These are phyloP conservation scores for Mucor piriformis DNA, from an alignment of 371 early-diverging fungal species.

Conservation along the genomic window DNA sequence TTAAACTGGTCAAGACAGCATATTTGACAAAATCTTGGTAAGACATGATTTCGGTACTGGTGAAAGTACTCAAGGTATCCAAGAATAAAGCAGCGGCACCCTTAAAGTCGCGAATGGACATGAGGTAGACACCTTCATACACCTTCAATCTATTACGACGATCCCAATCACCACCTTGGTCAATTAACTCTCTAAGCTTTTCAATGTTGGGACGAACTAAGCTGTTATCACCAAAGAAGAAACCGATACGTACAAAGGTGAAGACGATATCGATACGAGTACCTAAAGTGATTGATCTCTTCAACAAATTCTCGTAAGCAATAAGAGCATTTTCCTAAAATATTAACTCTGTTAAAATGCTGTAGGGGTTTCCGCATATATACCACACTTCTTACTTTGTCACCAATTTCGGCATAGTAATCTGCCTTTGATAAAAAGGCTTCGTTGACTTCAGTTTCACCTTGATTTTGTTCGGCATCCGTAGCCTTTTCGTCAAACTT, in stretches of 20 bases:
- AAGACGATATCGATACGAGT: conserved; percentile 93
- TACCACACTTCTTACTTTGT: conserved; percentile 62
- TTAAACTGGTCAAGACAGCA: conserved; percentile 86
- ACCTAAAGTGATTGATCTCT: conserved; percentile 89
- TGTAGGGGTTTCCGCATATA: too few relatives aligned
- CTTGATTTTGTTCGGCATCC: conserved; percentile 90
- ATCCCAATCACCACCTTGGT: conserved; percentile 99
- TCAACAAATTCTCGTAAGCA: conserved; percentile 81
- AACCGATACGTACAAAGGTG: conserved; percentile 90
- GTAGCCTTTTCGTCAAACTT: conserved; percentile 81
- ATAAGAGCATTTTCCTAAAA: conserved; percentile 81
- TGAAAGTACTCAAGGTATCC: conserved; percentile 97
- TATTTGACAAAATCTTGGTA: conserved; percentile 97
- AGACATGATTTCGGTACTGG: conserved; percentile 96
- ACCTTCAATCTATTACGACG: conserved; percentile 98
- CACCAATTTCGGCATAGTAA: conserved; percentile 91
- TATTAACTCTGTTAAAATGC: too few relatives aligned
- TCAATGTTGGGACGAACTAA: conserved; percentile 81
- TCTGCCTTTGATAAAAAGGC: conserved; percentile 91
- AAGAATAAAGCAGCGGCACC: conserved; percentile 88
- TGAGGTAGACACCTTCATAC: conserved; percentile 92
- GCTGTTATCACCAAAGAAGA: conserved; percentile 87
- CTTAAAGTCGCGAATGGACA: conserved; percentile 96
- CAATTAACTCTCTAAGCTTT: conserved; percentile 85
- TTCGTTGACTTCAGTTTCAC: conserved; percentile 94